Percentiles rank a stretch among this genome's conserved stretches.
Conservation (phyloP, 345 rosid species). For the Triadica sebifera region DNA sequence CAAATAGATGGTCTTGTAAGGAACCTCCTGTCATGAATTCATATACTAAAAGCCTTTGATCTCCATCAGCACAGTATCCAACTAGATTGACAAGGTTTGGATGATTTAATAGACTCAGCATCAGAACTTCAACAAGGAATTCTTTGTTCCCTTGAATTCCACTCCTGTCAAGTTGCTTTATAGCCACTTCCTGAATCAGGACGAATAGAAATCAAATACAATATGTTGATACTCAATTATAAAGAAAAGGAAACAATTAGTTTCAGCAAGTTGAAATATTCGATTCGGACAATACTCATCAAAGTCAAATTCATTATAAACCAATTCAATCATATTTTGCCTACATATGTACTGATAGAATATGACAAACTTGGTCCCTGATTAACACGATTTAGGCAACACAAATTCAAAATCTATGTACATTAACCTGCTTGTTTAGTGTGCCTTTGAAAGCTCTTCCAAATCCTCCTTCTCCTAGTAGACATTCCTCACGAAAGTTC, state of each 20-base stretch:
- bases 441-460: slow-evolving; percentile 78
- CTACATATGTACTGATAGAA: too few species aligned
- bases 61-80: slow-evolving; percentile 85
- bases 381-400: too few species aligned
- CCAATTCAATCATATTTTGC: too few species aligned
- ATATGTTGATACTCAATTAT: too few species aligned
- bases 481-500: slow-evolving; percentile 69
- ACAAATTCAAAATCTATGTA: too few species aligned
- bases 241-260: too few species aligned
- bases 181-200: slow-evolving; percentile 48
- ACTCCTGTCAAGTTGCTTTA: slow-evolving; percentile 70
- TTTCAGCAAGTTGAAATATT: too few species aligned
- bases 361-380: too few species aligned
- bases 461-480: slow-evolving; percentile 75
- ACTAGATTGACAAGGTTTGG: slow-evolving; percentile 53
- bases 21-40: slow-evolving; percentile 54
- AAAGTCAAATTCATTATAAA: too few species aligned
- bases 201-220: background rate
- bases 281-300: too few species aligned
- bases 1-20: slow-evolving; percentile 51
- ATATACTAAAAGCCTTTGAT: slow-evolving; percentile 62
- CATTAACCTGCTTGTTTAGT: slow-evolving; percentile 14
- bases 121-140: slow-evolving; percentile 51
- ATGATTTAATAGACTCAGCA: slow-evolving; percentile 48
- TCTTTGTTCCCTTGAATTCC: slow-evolving; percentile 56